Evolutionary conservation across 495 filamentous ascomycete species (phyloP).

Genomic region (Mytilinidion resinicola): DNA sequence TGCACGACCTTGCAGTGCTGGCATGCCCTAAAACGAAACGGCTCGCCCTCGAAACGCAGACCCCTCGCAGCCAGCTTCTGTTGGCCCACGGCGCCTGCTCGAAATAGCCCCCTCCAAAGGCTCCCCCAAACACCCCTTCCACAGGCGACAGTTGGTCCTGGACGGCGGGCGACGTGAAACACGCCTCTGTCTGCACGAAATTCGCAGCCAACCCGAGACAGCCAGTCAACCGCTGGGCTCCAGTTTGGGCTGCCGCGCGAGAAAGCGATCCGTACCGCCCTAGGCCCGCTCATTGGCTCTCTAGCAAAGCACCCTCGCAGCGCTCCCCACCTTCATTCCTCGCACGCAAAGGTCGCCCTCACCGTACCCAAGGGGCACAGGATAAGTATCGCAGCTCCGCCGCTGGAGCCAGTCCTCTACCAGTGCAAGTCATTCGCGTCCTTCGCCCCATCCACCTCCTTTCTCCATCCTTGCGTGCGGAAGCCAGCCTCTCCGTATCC

Average conservation of each 20-base stretch:
- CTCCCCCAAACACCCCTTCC: not conserved
- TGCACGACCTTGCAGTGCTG: conserved; percentile 9
- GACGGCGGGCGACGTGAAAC: conserved; percentile 21
- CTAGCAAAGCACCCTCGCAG: not conserved
- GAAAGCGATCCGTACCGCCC: not conserved
- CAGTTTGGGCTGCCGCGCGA: conserved; percentile 21
- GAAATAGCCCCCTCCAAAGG: conserved; percentile 24
- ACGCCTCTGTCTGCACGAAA: conserved; percentile 9
- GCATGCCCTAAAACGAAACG: conserved; percentile 24
- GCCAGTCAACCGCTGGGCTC: conserved; percentile 19
- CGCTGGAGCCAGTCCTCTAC: conserved; percentile 8
- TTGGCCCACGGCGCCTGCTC: conserved; percentile 16
- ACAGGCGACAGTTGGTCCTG: conserved; percentile 9
- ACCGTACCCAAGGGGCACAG: conserved; percentile 2
- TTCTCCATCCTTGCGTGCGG: conserved; percentile 5
- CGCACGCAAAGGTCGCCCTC: not conserved
- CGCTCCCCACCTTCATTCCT: conserved; percentile 10
- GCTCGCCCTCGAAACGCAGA: conserved; percentile 16
- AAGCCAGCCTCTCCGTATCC: conserved; percentile 9
- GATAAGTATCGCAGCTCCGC: conserved; percentile 24
- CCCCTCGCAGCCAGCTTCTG: not conserved
- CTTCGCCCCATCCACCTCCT: not conserved
- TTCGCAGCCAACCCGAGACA: conserved; percentile 13
- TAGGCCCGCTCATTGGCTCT: conserved; percentile 12
- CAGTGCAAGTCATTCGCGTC: conserved; percentile 22